These are phyloP conservation scores for Blechomonas ayalai DNA, from an alignment of 208 protist genomes.

Conservation along the genomic window DNA sequence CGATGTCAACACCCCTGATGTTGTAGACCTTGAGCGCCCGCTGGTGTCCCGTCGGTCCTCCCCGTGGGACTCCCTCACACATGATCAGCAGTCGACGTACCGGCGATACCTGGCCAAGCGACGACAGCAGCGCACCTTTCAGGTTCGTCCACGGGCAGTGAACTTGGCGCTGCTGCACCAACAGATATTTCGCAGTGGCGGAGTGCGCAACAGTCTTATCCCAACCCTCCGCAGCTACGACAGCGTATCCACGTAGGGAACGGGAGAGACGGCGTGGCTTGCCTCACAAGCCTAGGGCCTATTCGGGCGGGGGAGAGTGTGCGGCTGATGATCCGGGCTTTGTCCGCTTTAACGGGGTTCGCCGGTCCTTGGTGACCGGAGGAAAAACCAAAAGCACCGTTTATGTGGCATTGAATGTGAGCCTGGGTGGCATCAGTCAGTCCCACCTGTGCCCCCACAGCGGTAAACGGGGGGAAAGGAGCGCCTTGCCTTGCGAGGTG, in stretches of 20 bases:
- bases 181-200: conserved; percentile 79
- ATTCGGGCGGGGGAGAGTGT: no score
- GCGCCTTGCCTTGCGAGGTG: no score
- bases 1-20: conserved; percentile 72
- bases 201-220: conserved; percentile 63
- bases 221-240: conserved; percentile 81
- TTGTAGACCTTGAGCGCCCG: conserved; percentile 59
- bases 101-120: conserved; percentile 44
- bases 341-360: no score
- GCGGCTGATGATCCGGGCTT: no score
- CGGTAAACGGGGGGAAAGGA: no score
- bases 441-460: no score
- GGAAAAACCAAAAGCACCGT: no score
- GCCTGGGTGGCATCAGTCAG: no score
- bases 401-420: no score
- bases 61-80: conserved; percentile 28
- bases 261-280: no score
- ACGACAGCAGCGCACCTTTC: conserved; percentile 34
- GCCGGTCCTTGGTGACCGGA: no score
- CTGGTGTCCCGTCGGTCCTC: conserved; percentile 26
- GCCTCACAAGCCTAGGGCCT: no score
- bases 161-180: conserved; percentile 75
- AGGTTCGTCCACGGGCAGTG: conserved; percentile 46
- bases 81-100: conserved; percentile 46
- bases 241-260: conserved; percentile 77